phyloP scores from a whole-genome alignment of 2,329 filamentous ascomycete species.

The Botryotinia narcissicola region DNA sequence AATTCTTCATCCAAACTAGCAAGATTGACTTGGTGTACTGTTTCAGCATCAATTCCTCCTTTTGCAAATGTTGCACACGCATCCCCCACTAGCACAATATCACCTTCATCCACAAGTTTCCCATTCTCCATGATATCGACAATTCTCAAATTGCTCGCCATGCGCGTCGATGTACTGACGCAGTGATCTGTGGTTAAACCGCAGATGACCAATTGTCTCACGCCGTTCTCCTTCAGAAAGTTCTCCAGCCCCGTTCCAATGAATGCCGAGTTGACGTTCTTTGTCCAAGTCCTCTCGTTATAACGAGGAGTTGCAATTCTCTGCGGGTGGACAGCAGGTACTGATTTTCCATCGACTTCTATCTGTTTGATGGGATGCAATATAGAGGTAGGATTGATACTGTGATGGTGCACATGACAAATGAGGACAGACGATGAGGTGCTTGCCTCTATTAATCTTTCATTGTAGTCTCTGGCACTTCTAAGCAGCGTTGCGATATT shows the following conservation, averaged over 20 bases:
- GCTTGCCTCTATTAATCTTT: neutral
- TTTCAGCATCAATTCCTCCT: neutral
- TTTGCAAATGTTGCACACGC: constrained; percentile 5
- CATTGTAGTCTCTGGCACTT: neutral
- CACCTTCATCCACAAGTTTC: neutral
- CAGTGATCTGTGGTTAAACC: constrained; percentile 11
- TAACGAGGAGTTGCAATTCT: neutral
- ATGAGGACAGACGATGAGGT: neutral
- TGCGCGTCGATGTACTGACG: neutral
- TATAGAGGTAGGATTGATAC: neutral
- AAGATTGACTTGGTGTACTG: constrained; percentile 8
- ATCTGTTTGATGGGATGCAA: constrained; percentile 7
- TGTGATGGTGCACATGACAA: constrained; percentile 10
- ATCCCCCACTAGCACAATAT: constrained; percentile 2
- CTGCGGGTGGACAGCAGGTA: neutral
- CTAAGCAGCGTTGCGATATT: constrained; percentile 1
- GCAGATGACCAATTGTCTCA: constrained; percentile 8
- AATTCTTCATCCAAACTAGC: constrained; percentile 6
- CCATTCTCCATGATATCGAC: constrained; percentile 6
- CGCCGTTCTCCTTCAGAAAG: neutral
- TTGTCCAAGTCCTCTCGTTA: constrained; percentile 1
- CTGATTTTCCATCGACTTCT: neutral
- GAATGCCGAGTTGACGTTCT: constrained; percentile 5
- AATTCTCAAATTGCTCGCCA: constrained; percentile 3
- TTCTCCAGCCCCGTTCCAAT: neutral